These are phyloP conservation scores for Penicillium malachiteum DNA, from an alignment of 495 filamentous ascomycete species.

Conservation along the genomic window DNA sequence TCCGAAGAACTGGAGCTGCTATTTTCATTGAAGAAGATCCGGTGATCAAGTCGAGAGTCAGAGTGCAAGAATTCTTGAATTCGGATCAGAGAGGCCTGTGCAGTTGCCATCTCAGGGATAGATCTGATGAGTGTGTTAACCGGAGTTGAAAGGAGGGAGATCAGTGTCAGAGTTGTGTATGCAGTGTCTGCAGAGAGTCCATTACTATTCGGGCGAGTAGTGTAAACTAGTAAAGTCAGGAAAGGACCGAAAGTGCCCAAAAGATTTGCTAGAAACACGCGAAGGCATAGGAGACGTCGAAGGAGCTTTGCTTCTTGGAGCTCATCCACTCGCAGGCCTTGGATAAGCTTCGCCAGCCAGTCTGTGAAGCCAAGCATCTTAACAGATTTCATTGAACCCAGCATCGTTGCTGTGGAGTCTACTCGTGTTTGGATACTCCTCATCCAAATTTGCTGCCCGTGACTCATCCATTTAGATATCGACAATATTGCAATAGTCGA, in stretches of 20 bases:
- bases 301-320: constrained; percentile 14
- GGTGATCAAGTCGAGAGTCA: constrained; percentile 9
- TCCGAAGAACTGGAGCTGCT: neutral
- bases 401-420: constrained; percentile 42
- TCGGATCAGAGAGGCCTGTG: constrained; percentile 9
- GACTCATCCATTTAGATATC: constrained; percentile 2
- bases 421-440: constrained; percentile 49
- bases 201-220: neutral
- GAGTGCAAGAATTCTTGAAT: constrained; percentile 17
- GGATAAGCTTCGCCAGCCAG: constrained; percentile 23
- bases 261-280: constrained; percentile 4
- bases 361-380: constrained; percentile 56
- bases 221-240: neutral
- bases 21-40: neutral
- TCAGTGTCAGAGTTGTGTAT: constrained; percentile 5
- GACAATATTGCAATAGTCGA: constrained; percentile 2
- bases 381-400: constrained; percentile 53
- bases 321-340: constrained; percentile 15
- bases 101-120: constrained; percentile 11
- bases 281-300: neutral
- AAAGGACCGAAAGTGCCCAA: neutral
- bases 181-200: neutral
- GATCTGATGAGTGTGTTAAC: constrained; percentile 13
- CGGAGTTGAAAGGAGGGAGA: constrained; percentile 6
- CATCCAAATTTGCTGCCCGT: constrained; percentile 24